A percentile compares a stretch with the other conserved stretches of the same genome.
Conservation (phyloP, 2,329 filamentous ascomycete genomes). For the Hypoxylon sp. region DNA sequence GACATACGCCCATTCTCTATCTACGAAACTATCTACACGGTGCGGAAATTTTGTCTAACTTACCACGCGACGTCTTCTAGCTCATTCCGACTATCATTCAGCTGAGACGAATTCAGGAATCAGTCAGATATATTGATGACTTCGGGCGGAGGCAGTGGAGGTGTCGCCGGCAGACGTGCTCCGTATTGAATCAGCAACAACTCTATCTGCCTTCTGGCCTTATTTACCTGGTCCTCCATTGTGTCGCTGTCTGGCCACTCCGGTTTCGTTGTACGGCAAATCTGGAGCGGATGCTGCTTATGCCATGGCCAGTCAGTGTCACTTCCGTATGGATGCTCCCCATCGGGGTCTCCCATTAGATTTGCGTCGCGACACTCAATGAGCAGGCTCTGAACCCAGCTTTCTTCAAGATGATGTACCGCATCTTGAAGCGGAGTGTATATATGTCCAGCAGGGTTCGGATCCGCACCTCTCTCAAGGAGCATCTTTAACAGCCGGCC, state of each 20-base stretch:
- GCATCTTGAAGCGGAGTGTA: conserved; percentile 47
- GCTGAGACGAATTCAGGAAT: background rate
- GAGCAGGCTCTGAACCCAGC: conserved; percentile 45
- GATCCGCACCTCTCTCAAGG: conserved; percentile 43
- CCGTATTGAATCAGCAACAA: conserved; percentile 38
- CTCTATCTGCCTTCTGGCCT: conserved; percentile 28
- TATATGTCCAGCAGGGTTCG: conserved; percentile 35
- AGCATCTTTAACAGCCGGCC: conserved; percentile 43
- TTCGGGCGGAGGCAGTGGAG: background rate
- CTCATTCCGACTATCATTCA: background rate
- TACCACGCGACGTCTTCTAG: background rate
- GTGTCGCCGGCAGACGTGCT: conserved; percentile 6
- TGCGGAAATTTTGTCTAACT: background rate
- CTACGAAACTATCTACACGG: conserved; percentile 9
- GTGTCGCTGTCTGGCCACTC: conserved; percentile 10
- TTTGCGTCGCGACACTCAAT: conserved; percentile 38
- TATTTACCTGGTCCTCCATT: conserved; percentile 20
- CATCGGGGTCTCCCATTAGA: conserved; percentile 32
- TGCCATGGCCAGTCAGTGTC: conserved; percentile 18
- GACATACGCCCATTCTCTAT: conserved; percentile 8
- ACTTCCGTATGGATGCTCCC: conserved; percentile 31
- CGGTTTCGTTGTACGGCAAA: conserved; percentile 29
- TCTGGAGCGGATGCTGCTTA: conserved; percentile 35
- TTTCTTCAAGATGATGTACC: conserved; percentile 37
- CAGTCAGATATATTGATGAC: conserved; percentile 9